These are phyloP conservation scores for Ustilago vetiveriae DNA, from an alignment of 1,284 basidiomycete genomes.

Conservation along the genomic window DNA sequence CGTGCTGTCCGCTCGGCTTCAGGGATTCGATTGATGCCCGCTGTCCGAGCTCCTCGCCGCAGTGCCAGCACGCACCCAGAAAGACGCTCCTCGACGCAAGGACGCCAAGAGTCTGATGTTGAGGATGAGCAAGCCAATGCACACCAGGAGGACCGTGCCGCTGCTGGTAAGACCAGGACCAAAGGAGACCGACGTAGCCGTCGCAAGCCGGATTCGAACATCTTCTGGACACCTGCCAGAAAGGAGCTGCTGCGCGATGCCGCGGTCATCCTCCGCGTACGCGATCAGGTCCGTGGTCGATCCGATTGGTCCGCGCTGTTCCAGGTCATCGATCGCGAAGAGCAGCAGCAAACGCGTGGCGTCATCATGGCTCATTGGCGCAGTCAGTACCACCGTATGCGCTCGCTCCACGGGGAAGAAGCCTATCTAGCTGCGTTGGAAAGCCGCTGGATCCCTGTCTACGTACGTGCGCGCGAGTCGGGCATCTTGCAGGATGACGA, in stretches of 20 bases:
- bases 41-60: constrained; percentile 10
- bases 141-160: not conserved
- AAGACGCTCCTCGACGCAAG: not conserved
- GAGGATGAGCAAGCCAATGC: constrained; percentile 1
- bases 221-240: constrained; percentile 79
- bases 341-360: constrained; percentile 75
- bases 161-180: not conserved
- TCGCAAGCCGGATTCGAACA: constrained; percentile 13
- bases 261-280: constrained; percentile 80
- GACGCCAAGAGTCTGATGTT: not conserved
- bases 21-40: constrained; percentile 22
- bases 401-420: constrained; percentile 75
- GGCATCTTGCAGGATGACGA: constrained; percentile 77
- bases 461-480: constrained; percentile 77
- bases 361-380: constrained; percentile 69
- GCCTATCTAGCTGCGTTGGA: constrained; percentile 81
- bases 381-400: constrained; percentile 72
- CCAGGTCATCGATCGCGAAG: constrained; percentile 70
- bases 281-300: constrained; percentile 74
- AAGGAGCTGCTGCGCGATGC: constrained; percentile 87
- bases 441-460: constrained; percentile 81
- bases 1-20: constrained; percentile 27
- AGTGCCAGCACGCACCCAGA: constrained; percentile 5
- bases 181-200: constrained; percentile 23
- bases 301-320: constrained; percentile 78